Conservation (phyloP, 305 asterid species). For the Fraxinus paxiana region DNA sequence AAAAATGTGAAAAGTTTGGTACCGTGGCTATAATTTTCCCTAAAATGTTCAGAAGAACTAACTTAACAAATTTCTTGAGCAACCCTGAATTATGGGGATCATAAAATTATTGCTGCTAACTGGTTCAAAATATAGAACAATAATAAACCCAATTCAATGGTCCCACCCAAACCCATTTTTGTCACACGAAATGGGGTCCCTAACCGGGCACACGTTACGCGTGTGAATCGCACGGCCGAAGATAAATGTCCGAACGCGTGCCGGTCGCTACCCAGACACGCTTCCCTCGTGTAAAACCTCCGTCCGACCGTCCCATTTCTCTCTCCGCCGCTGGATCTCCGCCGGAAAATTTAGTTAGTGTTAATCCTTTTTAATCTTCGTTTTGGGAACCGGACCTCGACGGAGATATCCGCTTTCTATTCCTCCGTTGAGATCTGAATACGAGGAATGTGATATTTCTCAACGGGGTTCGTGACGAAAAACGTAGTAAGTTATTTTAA, state of each 20-base stretch:
- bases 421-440: slow-evolving; percentile 37
- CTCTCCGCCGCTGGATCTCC: slow-evolving; percentile 51
- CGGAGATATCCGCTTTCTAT: slow-evolving; percentile 12
- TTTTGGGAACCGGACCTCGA: slow-evolving; percentile 13
- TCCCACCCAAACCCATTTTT: slow-evolving; percentile 28
- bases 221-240: slow-evolving; percentile 69
- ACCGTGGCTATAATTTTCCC: no score
- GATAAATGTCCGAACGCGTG: slow-evolving; percentile 61
- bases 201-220: slow-evolving; percentile 45
- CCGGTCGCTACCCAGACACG: slow-evolving; percentile 52
- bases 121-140: neutral
- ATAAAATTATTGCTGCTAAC: slow-evolving; percentile 16
- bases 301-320: slow-evolving; percentile 7
- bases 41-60: neutral
- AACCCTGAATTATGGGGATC: slow-evolving; percentile 7
- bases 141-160: slow-evolving; percentile 16
- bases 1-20: no score
- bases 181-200: slow-evolving; percentile 3
- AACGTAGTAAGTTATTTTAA: slow-evolving; percentile 29
- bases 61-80: neutral
- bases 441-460: slow-evolving; percentile 21
- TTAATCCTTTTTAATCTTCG: neutral
- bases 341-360: slow-evolving; percentile 31
- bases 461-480: slow-evolving; percentile 23
- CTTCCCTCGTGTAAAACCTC: slow-evolving; percentile 60